phyloP scores from a whole-genome alignment of 2,329 filamentous ascomycete species.

The Colletotrichum theobromicola region DNA sequence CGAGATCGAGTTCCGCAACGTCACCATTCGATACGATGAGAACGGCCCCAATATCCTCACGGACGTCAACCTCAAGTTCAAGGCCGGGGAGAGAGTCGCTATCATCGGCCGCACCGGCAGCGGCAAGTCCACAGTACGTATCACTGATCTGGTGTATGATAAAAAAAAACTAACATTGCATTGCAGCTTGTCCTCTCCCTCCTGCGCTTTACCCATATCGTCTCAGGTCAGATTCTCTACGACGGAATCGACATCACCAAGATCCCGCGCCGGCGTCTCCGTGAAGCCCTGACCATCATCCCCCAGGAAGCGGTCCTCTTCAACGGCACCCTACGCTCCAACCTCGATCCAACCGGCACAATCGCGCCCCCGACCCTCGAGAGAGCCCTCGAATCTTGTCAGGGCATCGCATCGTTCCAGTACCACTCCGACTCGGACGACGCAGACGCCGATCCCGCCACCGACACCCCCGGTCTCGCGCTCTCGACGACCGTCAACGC shows the following conservation, averaged over 20 bases:
- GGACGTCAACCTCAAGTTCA: constrained; percentile 54
- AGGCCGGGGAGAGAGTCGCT: constrained; percentile 76
- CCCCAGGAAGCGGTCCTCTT: constrained; percentile 65
- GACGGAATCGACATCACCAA: constrained; percentile 62
- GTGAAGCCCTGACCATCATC: constrained; percentile 61
- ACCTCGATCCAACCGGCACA: constrained; percentile 69
- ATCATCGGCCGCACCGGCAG: constrained; percentile 83
- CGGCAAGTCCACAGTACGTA: constrained; percentile 78
- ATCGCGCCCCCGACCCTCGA: constrained; percentile 59
- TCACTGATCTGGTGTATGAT: background rate
- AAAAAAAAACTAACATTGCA: background rate
- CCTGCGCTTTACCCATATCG: constrained; percentile 57
- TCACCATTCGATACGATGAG: constrained; percentile 52
- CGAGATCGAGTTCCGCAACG: constrained; percentile 56
- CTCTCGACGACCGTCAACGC: constrained; percentile 55
- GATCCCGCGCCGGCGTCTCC: constrained; percentile 53
- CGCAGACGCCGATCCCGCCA: constrained; percentile 22
- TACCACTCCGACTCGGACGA: constrained; percentile 40
- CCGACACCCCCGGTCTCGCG: constrained; percentile 29
- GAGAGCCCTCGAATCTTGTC: constrained; percentile 66
- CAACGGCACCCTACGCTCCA: constrained; percentile 55
- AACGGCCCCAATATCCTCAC: constrained; percentile 55
- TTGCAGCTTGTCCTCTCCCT: constrained; percentile 53
- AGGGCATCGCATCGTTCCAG: constrained; percentile 60
- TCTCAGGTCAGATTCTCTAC: constrained; percentile 57